A percentile compares a stretch with the other conserved stretches of the same genome.
Evolutionary conservation across 768 basidiomycete genomes (phyloP).

Genomic region (Tricholoma sp.): DNA sequence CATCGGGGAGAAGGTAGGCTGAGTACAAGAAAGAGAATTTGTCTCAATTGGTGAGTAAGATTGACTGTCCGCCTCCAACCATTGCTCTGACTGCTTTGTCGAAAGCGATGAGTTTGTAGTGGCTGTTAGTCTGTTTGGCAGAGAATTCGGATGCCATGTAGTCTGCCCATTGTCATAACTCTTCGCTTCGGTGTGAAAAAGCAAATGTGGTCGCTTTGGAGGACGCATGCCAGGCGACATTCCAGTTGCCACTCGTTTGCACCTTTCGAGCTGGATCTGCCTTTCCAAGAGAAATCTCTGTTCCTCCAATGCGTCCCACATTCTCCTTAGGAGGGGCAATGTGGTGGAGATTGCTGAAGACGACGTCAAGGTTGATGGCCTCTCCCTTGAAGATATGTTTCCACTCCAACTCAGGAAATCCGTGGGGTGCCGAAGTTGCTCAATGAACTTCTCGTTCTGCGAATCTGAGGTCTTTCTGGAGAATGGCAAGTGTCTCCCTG

Average conservation of each 20-base stretch:
- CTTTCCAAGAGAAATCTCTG: no score
- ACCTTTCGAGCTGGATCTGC: no score
- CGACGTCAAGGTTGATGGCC: no score
- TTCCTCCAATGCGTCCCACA: no score
- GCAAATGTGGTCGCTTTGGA: slow-evolving; percentile 14
- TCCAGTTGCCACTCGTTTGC: slow-evolving; percentile 17
- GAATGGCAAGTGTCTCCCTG: no score
- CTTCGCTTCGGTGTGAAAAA: slow-evolving; percentile 18
- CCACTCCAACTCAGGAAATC: background rate
- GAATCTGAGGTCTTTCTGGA: no score
- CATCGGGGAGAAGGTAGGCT: no score
- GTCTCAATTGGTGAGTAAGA: no score
- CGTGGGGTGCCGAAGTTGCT: background rate
- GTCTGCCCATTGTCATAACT: slow-evolving; percentile 17
- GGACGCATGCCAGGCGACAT: slow-evolving; percentile 14
- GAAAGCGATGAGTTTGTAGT: slow-evolving; percentile 17
- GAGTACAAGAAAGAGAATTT: no score
- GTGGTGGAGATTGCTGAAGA: no score
- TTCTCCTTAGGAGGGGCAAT: no score
- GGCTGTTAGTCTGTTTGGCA: background rate
- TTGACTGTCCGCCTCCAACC: no score
- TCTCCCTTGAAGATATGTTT: background rate
- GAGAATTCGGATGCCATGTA: slow-evolving; percentile 20
- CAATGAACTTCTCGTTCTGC: background rate
- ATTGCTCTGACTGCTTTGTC: slow-evolving; percentile 1